phyloP scores from a whole-genome alignment of 139 green algal genomes.

The Nannochloris sp. region DNA sequence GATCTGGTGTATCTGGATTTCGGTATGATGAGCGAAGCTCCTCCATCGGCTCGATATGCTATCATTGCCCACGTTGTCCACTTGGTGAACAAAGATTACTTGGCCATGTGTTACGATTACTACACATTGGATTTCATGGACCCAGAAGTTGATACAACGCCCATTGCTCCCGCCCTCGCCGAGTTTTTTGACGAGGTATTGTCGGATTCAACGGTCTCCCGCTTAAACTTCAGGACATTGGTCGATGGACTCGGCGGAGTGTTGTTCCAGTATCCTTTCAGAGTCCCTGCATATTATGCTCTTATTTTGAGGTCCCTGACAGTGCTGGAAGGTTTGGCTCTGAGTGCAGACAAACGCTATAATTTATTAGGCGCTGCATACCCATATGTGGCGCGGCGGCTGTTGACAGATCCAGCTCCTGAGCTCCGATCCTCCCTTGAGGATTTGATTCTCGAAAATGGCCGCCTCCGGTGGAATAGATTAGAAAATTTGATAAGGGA shows the following conservation, averaged over 20 bases:
- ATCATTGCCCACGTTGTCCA: constrained; percentile 96
- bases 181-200: constrained; percentile 95
- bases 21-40: constrained; percentile 93
- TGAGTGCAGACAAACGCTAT: constrained; percentile 53
- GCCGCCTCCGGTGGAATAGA: constrained; percentile 53
- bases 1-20: constrained; percentile 86
- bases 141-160: constrained; percentile 76
- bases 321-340: constrained; percentile 86
- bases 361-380: constrained; percentile 88
- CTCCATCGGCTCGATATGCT: constrained; percentile 40
- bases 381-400: constrained; percentile 89
- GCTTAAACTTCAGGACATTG: constrained; percentile 93
- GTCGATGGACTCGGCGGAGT: constrained; percentile 91
- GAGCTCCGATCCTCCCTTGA: constrained; percentile 67
- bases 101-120: constrained; percentile 85
- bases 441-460: constrained; percentile 67
- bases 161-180: constrained; percentile 87
- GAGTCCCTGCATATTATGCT: constrained; percentile 90
- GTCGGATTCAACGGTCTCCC: constrained; percentile 23
- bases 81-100: constrained; percentile 82
- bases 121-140: constrained; percentile 87
- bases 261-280: constrained; percentile 79
- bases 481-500: constrained; percentile 81
- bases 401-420: constrained; percentile 86
- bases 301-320: constrained; percentile 91